phyloP scores from a whole-genome alignment of 495 filamentous ascomycete species.

The Penicillium steckii region DNA sequence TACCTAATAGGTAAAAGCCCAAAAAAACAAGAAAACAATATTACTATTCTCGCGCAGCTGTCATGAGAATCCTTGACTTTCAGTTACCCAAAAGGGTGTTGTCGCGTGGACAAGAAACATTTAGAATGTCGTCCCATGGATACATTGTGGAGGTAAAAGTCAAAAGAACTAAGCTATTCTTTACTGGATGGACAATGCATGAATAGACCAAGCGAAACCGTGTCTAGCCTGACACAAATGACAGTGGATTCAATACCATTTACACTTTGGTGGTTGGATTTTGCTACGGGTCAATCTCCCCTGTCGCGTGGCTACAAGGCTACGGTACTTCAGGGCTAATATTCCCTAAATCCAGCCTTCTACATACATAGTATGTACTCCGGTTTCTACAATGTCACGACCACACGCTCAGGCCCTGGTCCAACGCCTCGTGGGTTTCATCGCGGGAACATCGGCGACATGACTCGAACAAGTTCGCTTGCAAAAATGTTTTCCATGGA shows the following conservation, averaged over 20 bases:
- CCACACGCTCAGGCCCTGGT: slow-evolving; percentile 2
- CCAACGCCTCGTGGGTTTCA: background rate
- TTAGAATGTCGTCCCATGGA: background rate
- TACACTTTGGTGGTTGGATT: background rate
- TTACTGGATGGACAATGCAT: too few species aligned
- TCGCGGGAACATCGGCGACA: slow-evolving; percentile 2
- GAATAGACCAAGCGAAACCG: background rate
- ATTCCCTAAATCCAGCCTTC: too few species aligned
- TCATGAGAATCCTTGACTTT: background rate
- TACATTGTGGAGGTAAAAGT: slow-evolving; percentile 1
- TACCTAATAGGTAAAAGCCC: background rate
- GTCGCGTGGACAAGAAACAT: background rate
- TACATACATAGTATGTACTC: background rate
- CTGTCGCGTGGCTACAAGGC: background rate
- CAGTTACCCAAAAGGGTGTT: background rate
- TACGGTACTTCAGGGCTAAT: too few species aligned
- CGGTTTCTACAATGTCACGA: background rate
- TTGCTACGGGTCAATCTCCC: background rate
- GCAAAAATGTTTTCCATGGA: background rate
- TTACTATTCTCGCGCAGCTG: background rate
- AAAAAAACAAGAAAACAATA: background rate
- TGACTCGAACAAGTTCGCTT: slow-evolving; percentile 11
- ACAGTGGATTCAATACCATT: background rate
- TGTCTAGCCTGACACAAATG: background rate
- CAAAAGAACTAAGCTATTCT: background rate